Evolutionary conservation across 345 rosid species (phyloP), one percentile per base, ranked within the genome.

Genomic region (Melastoma malabathricum): DNA sequence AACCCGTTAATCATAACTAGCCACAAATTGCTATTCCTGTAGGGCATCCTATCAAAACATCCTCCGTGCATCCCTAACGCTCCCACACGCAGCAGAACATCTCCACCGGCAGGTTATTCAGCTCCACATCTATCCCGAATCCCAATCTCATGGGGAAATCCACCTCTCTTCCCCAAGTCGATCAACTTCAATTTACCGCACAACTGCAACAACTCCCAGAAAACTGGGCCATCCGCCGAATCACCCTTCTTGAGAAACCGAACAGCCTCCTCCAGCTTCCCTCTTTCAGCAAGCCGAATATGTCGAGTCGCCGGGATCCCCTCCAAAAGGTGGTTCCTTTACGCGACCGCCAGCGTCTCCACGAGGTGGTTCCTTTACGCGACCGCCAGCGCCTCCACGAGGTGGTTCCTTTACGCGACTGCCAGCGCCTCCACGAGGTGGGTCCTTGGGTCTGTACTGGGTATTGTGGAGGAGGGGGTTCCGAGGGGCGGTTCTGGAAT

Each of bases 1-100:
- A 70, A 77, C 43, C 63, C 72, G 50, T 50, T 67, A 23, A 81
- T 64, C 74, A 81, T 58, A 64, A 69, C 48, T 51, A 66, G 57
- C 81, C 79, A 77, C 18, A 68, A 66, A 48, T 56, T 22, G 60
- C 67, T 18, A 58, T 64, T 63, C 43, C 68, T 67, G 1, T 66
- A 62, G n/a, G 31, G 72, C 79, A 81, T 71, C 77, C 58, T 70
- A 56, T 77, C 87, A 44, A 81, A n/a, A 77, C 76, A 71, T 60
- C 68, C 54, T 52, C 54, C 79, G 79, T 1, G 77, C 81, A 48
- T 64, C 69, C 23, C 60, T 68, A 47, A 66, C 31, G 38, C 65
- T 70, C 31, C 70, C 64, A n/a, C 72, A 70, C 49, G 55, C 61
- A n/a, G 5, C 39, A 60, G 13, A 62, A 75, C 68, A 69, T 47